phyloP scores from a whole-genome alignment of 73 alveolate genomes.

The Paramecium caudatum region DNA sequence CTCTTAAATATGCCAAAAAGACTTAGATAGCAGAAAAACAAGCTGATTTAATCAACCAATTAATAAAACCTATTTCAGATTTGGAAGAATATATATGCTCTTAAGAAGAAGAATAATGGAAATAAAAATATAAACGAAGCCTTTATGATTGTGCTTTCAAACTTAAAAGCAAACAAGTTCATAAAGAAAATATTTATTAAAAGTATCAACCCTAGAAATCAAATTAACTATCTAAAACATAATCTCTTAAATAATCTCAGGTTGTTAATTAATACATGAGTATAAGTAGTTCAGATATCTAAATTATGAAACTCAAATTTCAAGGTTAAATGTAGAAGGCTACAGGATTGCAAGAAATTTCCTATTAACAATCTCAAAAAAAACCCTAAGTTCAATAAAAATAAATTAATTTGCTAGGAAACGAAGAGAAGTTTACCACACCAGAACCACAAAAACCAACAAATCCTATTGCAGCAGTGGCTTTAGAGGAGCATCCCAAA shows the following conservation, averaged over 20 bases:
- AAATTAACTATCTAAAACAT: background rate
- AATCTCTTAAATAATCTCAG: background rate
- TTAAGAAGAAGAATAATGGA: slow-evolving; percentile 46
- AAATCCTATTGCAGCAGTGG: background rate
- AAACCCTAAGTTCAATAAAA: background rate
- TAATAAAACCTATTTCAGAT: background rate
- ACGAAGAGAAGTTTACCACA: background rate
- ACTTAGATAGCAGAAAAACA: background rate
- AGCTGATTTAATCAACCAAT: background rate
- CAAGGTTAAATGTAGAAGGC: slow-evolving; percentile 15
- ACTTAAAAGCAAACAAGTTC: slow-evolving; percentile 31
- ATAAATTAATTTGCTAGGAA: background rate
- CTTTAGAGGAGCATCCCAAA: background rate
- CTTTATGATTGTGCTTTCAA: slow-evolving; percentile 58
- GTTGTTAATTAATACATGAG: slow-evolving; percentile 1
- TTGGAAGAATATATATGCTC: background rate
- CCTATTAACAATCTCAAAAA: background rate
- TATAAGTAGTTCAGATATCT: slow-evolving; percentile 55
- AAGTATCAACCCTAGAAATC: slow-evolving; percentile 52
- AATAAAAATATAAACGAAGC: background rate
- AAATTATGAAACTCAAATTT: slow-evolving; percentile 45
- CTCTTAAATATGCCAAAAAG: slow-evolving; percentile 55
- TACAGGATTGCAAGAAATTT: background rate
- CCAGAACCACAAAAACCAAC: background rate
- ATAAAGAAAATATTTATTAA: slow-evolving; percentile 57